phyloP scores from a whole-genome alignment of 78 protist species.

The Dictyostelium firmibasis region DNA sequence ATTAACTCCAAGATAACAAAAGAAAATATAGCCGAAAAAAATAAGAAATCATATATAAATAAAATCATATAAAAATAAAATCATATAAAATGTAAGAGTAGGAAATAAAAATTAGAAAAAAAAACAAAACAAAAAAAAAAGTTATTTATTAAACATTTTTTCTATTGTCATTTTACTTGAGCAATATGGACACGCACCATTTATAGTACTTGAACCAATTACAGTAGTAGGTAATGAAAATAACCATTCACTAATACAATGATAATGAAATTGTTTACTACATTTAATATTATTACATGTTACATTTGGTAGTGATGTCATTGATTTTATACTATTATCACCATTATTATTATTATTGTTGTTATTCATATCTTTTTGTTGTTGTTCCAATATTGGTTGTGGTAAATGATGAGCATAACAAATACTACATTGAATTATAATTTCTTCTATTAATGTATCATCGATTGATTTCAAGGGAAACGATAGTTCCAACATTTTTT shows the following conservation, averaged over 20 bases:
- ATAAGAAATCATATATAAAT: not conserved
- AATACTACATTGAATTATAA: constrained; percentile 27
- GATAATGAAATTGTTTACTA: constrained; percentile 34
- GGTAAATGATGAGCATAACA: constrained; percentile 47
- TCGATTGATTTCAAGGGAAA: constrained; percentile 23
- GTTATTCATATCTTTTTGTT: no score
- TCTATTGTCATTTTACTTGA: not conserved
- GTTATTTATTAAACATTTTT: not conserved
- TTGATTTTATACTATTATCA: not conserved
- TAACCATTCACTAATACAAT: constrained; percentile 44
- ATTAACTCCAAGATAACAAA: constrained; percentile 9
- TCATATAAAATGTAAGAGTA: not conserved
- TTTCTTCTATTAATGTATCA: not conserved
- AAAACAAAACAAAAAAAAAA: not conserved
- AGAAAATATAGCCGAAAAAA: not conserved
- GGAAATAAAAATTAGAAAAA: not conserved
- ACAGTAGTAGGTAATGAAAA: constrained; percentile 5
- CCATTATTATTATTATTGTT: not conserved
- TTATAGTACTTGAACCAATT: not conserved
- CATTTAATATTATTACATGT: constrained; percentile 28
- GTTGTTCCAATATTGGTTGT: not conserved
- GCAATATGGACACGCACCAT: constrained; percentile 65
- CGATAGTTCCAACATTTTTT: not conserved
- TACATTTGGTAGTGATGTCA: constrained; percentile 7
- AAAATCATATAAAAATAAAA: not conserved